Evolutionary conservation across 441 rosid species (phyloP).

Genomic region (Theobroma grandiflorum): DNA sequence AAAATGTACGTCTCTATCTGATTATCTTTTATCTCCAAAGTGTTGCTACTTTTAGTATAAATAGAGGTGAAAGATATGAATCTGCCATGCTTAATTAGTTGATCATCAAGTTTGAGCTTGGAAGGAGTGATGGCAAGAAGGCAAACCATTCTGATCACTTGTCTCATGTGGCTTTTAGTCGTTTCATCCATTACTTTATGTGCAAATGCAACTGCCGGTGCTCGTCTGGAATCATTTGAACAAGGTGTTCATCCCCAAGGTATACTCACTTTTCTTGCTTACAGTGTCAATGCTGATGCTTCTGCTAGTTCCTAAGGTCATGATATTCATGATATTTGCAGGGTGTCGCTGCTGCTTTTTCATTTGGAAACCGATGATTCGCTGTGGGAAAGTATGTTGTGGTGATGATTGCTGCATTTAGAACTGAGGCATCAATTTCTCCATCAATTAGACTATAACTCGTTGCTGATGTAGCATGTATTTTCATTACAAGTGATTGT

Average conservation of each 20-base stretch:
- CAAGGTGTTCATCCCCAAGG: slow-evolving; percentile 37
- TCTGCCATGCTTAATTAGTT: not conserved
- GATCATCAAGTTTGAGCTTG: slow-evolving; percentile 12
- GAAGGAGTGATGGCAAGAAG: slow-evolving; percentile 29
- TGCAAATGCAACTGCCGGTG: slow-evolving; percentile 38
- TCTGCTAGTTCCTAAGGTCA: not conserved
- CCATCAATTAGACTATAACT: not conserved
- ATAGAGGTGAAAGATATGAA: slow-evolving; percentile 12
- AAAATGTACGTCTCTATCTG: not conserved
- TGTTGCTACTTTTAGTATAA: slow-evolving; percentile 8
- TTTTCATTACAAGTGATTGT: not conserved
- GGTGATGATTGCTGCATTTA: slow-evolving; percentile 31
- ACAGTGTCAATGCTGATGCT: not conserved
- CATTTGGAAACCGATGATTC: slow-evolving; percentile 29
- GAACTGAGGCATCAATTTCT: not conserved
- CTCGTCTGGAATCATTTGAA: slow-evolving; percentile 25
- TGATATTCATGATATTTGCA: slow-evolving; percentile 6
- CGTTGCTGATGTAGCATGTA: not conserved
- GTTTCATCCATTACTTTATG: slow-evolving; percentile 28
- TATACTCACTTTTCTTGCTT: slow-evolving; percentile 17
- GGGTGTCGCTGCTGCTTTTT: slow-evolving; percentile 51
- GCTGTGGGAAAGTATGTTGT: slow-evolving; percentile 38
- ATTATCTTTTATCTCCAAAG: not conserved
- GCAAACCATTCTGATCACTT: slow-evolving; percentile 24
- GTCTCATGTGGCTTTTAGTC: slow-evolving; percentile 33